Evolutionary conservation across 257 asterid genomes (phyloP).

Genomic region (Verbena officinalis): DNA sequence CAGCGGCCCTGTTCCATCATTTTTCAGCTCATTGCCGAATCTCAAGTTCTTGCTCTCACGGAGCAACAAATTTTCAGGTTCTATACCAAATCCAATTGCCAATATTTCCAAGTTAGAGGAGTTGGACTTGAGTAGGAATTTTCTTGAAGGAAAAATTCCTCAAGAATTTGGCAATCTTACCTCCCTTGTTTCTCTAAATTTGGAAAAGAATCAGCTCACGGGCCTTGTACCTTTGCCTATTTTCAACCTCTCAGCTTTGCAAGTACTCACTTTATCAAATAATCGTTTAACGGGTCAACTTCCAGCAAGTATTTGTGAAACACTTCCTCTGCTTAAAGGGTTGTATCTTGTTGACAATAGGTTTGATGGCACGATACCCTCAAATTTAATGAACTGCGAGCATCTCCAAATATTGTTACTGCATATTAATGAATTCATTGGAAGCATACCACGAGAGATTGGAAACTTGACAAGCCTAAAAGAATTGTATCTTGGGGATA

Average conservation of each 20-base stretch:
- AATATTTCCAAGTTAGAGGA: slow-evolving; percentile 5
- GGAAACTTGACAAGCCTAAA: slow-evolving; percentile 39
- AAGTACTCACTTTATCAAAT: slow-evolving; percentile 4
- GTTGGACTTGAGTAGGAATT: neutral
- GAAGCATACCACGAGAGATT: slow-evolving; percentile 38
- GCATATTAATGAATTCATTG: slow-evolving; percentile 36
- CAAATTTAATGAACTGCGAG: slow-evolving; percentile 29
- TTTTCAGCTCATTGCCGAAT: slow-evolving; percentile 20
- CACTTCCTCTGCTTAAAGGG: slow-evolving; percentile 15
- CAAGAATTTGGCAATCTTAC: slow-evolving; percentile 19
- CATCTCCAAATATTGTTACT: slow-evolving; percentile 29
- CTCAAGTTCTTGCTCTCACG: slow-evolving; percentile 23
- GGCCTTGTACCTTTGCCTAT: slow-evolving; percentile 28
- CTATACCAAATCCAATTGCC: slow-evolving; percentile 11
- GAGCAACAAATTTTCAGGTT: slow-evolving; percentile 23
- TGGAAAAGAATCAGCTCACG: slow-evolving; percentile 23
- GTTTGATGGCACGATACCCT: slow-evolving; percentile 36
- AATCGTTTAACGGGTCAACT: slow-evolving; percentile 31
- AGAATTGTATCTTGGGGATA: slow-evolving; percentile 32
- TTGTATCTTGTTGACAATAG: slow-evolving; percentile 21
- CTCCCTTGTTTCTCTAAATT: neutral
- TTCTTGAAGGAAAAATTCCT: slow-evolving; percentile 24
- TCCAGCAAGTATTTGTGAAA: slow-evolving; percentile 27
- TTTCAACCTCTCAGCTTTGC: slow-evolving; percentile 30
- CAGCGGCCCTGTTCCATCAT: slow-evolving; percentile 34